Evolutionary conservation across 1,284 basidiomycete species (phyloP), one percentile per base, ranked within the genome.

Genomic region (Naganishia liquefaciens): DNA sequence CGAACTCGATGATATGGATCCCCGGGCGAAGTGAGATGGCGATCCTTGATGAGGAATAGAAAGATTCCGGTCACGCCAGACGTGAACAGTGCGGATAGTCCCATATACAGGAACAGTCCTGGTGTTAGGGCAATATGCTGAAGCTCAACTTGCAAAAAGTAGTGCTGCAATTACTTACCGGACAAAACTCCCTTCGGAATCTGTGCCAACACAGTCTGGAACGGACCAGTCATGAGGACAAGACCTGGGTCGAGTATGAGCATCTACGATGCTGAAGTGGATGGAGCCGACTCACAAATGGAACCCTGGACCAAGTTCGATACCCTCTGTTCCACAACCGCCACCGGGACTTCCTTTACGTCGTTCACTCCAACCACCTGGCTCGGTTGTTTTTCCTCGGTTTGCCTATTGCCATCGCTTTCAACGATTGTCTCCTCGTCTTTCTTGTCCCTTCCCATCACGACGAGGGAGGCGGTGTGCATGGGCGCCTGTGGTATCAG

Each of bases 401-500:
- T 15, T 17, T 19, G n/a, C 27, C 27, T 19, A 23, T 23, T 46
- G 27, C 52, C 44, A 25, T 44, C 46, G 30, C 73, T 47, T 71
- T 74, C 13, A 5, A 62, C 49, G 11, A 46, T 40, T 51, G 62
- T 44, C 76, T 65, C 83, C 10, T 76, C 71, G 23, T 83, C 75
- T 28, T 78, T 80, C 67, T 47, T 43, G 82, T 86, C 40, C 65
- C 74, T 72, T 1, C 88, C 86, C 83, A 91, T 87, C 44, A 95
- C 84, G 19, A 90, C 82, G 0, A 99, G 84, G 7, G 91, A 89
- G 15, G 86, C 85, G 0, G 94, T 97, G 73, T 97, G 93, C 27
- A 96, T 90, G 0, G 94, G 95, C 0, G 95, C 94, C 79, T 98
- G 95, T 0, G 94, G 94, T 54, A 99, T 96, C 25, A 95, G 83